These are phyloP conservation scores for Mortierella sp. DNA, from an alignment of 371 early-diverging fungal genomes.

Conservation along the genomic window DNA sequence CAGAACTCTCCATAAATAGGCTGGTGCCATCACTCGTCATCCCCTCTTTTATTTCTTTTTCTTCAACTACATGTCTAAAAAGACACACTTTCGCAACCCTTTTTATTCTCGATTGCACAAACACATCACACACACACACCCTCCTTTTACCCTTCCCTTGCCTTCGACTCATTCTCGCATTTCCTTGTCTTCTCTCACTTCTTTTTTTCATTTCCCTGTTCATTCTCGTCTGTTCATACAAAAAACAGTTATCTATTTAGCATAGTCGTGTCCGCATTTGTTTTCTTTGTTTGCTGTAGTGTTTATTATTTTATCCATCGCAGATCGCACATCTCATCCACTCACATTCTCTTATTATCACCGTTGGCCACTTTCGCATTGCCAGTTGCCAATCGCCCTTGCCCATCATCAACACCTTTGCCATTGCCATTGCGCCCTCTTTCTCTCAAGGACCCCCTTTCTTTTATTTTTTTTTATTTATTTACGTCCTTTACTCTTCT, in stretches of 20 bases:
- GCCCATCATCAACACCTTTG: background rate
- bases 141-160: background rate
- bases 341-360: background rate
- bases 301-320: constrained; percentile 4
- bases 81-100: background rate
- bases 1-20: constrained; percentile 5
- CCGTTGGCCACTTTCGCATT: background rate
- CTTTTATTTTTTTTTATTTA: constrained; percentile 10
- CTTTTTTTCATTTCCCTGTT: background rate
- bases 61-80: background rate
- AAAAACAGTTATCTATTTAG: background rate
- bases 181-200: constrained; percentile 7
- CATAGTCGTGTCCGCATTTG: background rate
- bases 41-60: background rate
- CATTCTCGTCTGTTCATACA: background rate
- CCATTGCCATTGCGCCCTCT: background rate
- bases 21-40: background rate
- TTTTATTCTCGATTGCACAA: background rate
- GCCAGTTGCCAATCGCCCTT: background rate
- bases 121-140: background rate
- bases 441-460: background rate
- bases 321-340: background rate
- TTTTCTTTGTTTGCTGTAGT: background rate
- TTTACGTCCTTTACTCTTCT: constrained; percentile 5
- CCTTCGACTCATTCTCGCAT: constrained; percentile 2